These are phyloP conservation scores for Hypocrella siamensis DNA, from an alignment of 2,329 filamentous ascomycete genomes.

Conservation along the genomic window DNA sequence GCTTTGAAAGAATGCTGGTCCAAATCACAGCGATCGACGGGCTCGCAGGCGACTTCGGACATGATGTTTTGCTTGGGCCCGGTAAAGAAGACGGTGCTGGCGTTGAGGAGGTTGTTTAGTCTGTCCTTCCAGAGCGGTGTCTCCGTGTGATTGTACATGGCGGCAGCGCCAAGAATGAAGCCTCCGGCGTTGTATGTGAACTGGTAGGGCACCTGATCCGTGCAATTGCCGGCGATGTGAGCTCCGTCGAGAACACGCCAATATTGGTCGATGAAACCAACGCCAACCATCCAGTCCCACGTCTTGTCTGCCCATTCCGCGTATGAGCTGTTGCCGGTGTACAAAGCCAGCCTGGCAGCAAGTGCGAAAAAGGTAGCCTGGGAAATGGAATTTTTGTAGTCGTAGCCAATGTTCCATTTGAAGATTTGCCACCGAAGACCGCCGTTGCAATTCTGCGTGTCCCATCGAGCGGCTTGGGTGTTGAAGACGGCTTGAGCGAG, in stretches of 20 bases:
- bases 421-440: slow-evolving; percentile 79
- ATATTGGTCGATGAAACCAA: slow-evolving; percentile 41
- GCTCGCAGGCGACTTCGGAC: slow-evolving; percentile 51
- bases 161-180: slow-evolving; percentile 49
- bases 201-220: slow-evolving; percentile 40
- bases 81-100: slow-evolving; percentile 37
- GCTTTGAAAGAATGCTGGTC: slow-evolving; percentile 51
- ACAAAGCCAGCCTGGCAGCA: slow-evolving; percentile 53
- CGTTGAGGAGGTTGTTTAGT: slow-evolving; percentile 39
- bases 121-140: slow-evolving; percentile 40
- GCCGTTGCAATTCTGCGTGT: slow-evolving; percentile 50
- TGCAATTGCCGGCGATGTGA: slow-evolving; percentile 41
- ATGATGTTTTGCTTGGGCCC: slow-evolving; percentile 38
- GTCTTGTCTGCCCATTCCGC: slow-evolving; percentile 58
- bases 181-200: slow-evolving; percentile 57
- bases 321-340: slow-evolving; percentile 66
- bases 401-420: slow-evolving; percentile 64
- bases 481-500: slow-evolving; percentile 73
- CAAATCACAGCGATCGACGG: slow-evolving; percentile 41
- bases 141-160: slow-evolving; percentile 49
- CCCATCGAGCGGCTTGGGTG: slow-evolving; percentile 60
- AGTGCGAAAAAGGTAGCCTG: slow-evolving; percentile 48
- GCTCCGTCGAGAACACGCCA: slow-evolving; percentile 50
- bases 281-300: slow-evolving; percentile 51
- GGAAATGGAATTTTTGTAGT: slow-evolving; percentile 57